These are phyloP conservation scores for Tricholoma flavovirens DNA, from an alignment of 768 basidiomycete species.

Conservation along the genomic window DNA sequence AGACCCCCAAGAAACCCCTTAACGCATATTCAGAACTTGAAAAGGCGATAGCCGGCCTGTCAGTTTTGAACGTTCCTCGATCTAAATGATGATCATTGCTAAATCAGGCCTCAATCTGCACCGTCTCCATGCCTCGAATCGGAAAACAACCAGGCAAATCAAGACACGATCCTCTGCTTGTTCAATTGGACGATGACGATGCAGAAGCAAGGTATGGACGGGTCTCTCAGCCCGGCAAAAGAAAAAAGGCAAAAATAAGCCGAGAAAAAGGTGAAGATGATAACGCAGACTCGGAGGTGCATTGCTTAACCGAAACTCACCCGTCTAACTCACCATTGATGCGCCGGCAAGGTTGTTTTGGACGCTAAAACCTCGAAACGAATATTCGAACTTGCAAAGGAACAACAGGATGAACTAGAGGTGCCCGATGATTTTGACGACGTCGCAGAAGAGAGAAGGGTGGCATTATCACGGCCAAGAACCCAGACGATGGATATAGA, in stretches of 20 bases:
- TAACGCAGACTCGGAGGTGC: constrained; percentile 51
- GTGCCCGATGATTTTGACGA: constrained; percentile 56
- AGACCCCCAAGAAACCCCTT: too few relatives aligned
- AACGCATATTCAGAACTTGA: too few relatives aligned
- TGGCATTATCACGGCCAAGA: constrained; percentile 29
- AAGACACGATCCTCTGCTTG: constrained; percentile 83
- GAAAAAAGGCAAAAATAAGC: constrained; percentile 53
- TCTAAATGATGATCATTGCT: neutral
- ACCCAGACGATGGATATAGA: constrained; percentile 37
- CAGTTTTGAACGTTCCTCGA: neutral
- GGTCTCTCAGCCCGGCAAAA: constrained; percentile 68
- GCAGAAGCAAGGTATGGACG: constrained; percentile 71
- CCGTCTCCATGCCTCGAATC: constrained; percentile 55
- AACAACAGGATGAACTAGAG: constrained; percentile 88
- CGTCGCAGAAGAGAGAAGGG: constrained; percentile 29
- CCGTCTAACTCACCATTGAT: constrained; percentile 3
- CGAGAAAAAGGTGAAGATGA: constrained; percentile 46
- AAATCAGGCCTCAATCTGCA: neutral
- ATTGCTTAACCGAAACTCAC: constrained; percentile 12
- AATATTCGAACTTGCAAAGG: constrained; percentile 88
- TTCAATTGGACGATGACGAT: constrained; percentile 81
- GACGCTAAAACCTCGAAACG: constrained; percentile 79
- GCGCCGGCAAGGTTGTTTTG: constrained; percentile 49
- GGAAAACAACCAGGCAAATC: constrained; percentile 47
- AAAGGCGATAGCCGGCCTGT: neutral